Evolutionary conservation across 805 yeast genomes (phyloP).

Genomic region (Saitoella complicata): DNA sequence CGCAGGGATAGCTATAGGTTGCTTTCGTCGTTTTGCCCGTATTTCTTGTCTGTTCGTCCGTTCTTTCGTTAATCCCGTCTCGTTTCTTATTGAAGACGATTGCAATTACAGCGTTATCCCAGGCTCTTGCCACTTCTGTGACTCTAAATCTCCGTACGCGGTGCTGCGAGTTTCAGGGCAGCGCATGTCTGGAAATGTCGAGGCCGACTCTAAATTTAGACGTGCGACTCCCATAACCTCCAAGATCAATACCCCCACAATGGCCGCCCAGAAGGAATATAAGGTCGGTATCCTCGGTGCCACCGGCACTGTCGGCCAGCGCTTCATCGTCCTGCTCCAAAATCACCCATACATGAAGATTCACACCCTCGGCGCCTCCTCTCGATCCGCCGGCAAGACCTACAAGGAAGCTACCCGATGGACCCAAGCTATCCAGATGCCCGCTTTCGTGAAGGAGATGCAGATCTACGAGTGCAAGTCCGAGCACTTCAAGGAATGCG

Average conservation of each 20-base stretch:
- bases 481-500: conserved; percentile 71
- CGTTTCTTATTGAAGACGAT: no score
- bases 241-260: not conserved
- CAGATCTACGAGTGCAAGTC: conserved; percentile 64
- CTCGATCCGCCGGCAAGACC: conserved; percentile 81
- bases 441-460: conserved; percentile 45
- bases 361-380: conserved; percentile 75
- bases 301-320: conserved; percentile 55
- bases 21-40: no score
- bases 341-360: conserved; percentile 84
- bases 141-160: no score
- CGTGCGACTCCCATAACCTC: no score
- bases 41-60: no score
- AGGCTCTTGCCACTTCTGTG: no score
- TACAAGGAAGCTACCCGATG: conserved; percentile 78
- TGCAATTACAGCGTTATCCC: no score
- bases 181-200: no score
- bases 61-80: no score
- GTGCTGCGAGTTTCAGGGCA: no score
- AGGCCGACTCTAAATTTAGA: no score
- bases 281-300: conserved; percentile 1
- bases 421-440: conserved; percentile 82
- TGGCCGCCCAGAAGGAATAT: not conserved
- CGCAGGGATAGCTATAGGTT: no score
- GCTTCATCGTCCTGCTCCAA: conserved; percentile 71